Conservation (phyloP, 164 flowering plant genomes). For the Piper betle region DNA sequence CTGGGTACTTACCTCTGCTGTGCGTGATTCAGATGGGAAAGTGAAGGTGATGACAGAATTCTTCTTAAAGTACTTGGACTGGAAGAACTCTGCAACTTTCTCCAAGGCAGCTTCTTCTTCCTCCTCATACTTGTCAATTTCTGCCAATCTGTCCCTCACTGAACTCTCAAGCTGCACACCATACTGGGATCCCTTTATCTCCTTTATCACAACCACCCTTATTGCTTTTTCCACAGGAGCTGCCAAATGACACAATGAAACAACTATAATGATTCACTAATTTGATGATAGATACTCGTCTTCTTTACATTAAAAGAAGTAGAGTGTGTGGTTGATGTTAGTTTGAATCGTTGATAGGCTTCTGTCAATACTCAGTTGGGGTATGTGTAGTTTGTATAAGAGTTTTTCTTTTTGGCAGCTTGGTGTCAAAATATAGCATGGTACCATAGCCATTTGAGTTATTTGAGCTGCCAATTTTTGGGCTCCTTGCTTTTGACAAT, state of each 20-base stretch:
- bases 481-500: too few relatives aligned
- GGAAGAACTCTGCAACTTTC: constrained; percentile 59
- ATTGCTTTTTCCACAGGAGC: constrained; percentile 66
- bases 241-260: constrained; percentile 11
- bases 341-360: too few relatives aligned
- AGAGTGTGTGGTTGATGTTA: too few relatives aligned
- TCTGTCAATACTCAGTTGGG: too few relatives aligned
- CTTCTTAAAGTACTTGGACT: constrained; percentile 62
- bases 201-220: constrained; percentile 84
- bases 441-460: too few relatives aligned
- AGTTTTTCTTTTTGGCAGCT: too few relatives aligned
- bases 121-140: constrained; percentile 71
- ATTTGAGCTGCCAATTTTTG: too few relatives aligned
- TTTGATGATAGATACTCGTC: too few relatives aligned
- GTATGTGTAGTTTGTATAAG: too few relatives aligned
- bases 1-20: constrained; percentile 42
- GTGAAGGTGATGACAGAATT: constrained; percentile 43
- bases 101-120: constrained; percentile 79
- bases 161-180: constrained; percentile 79
- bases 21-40: constrained; percentile 37
- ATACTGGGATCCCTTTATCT: constrained; percentile 88
- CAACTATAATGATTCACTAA: neutral
- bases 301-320: too few relatives aligned
- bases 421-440: too few relatives aligned
- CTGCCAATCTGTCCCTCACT: constrained; percentile 79